These are phyloP conservation scores for Sabuloglossum arenarium DNA, from an alignment of 495 filamentous ascomycete species.

Conservation along the genomic window DNA sequence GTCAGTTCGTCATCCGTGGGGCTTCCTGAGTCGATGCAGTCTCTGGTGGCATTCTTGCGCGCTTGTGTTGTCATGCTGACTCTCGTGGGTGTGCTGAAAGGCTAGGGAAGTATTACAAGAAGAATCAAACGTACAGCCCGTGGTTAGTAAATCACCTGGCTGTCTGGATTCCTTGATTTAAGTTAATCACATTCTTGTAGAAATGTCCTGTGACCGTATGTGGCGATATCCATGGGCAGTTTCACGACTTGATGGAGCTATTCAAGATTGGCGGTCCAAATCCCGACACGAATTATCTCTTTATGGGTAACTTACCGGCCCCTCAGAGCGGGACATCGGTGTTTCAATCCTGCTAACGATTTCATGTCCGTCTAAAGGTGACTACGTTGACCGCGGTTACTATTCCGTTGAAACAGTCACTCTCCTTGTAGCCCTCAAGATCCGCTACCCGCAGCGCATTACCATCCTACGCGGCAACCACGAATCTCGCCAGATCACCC, in stretches of 20 bases:
- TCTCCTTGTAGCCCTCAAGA: constrained; percentile 83
- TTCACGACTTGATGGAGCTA: constrained; percentile 86
- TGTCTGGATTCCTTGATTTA: background rate
- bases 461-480: constrained; percentile 95
- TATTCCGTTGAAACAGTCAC: constrained; percentile 95
- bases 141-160: constrained; percentile 41
- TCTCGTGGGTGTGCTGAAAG: constrained; percentile 21
- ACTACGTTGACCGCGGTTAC: constrained; percentile 93
- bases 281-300: constrained; percentile 86
- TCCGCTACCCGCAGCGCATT: constrained; percentile 88
- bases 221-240: constrained; percentile 86
- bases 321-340: background rate
- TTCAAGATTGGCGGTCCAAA: constrained; percentile 85
- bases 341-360: background rate
- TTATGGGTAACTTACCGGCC: constrained; percentile 48
- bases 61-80: constrained; percentile 12
- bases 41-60: background rate
- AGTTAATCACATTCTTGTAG: constrained; percentile 19
- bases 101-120: constrained; percentile 91
- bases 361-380: constrained; percentile 30
- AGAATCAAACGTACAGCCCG: constrained; percentile 96
- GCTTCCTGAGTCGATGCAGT: background rate
- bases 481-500: constrained; percentile 92
- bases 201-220: constrained; percentile 91
- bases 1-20: constrained; percentile 29